These are phyloP conservation scores for Cordyceps farinosa DNA, from an alignment of 2,329 filamentous ascomycete species.

Conservation along the genomic window DNA sequence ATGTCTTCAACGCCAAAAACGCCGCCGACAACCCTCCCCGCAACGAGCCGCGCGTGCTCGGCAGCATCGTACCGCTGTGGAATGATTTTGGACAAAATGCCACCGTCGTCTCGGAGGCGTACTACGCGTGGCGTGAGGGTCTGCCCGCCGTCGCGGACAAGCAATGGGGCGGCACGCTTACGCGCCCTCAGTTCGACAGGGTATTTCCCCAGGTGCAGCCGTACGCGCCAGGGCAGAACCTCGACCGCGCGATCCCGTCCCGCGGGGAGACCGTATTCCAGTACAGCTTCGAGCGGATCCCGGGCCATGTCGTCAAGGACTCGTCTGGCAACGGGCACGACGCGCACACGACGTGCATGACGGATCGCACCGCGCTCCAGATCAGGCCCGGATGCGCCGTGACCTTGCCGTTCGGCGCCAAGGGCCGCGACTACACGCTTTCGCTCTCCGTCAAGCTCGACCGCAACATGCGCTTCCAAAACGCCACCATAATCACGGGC, in stretches of 20 bases:
- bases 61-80: conserved; percentile 25
- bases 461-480: conserved; percentile 29
- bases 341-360: conserved; percentile 36
- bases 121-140: conserved; percentile 24
- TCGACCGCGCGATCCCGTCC: conserved; percentile 21
- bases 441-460: conserved; percentile 38
- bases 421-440: conserved; percentile 55
- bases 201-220: conserved; percentile 21
- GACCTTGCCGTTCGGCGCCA: conserved; percentile 45
- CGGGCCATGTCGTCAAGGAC: conserved; percentile 5
- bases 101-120: conserved; percentile 24
- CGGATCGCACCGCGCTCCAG: conserved; percentile 26
- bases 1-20: conserved; percentile 23
- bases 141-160: conserved; percentile 26
- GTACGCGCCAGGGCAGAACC: conserved; percentile 22
- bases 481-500: conserved; percentile 40
- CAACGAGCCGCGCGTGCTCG: conserved; percentile 20
- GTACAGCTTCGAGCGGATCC: not conserved
- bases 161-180: conserved; percentile 25
- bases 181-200: conserved; percentile 5
- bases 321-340: conserved; percentile 20
- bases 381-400: conserved; percentile 39
- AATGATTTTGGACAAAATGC: conserved; percentile 26
- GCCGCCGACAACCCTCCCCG: conserved; percentile 21
- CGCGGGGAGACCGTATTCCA: conserved; percentile 19